Evolutionary conservation across 371 early-diverging fungal genomes (phyloP), one percentile per base, ranked within the genome.

Genomic region (Mortierella polycephala): DNA sequence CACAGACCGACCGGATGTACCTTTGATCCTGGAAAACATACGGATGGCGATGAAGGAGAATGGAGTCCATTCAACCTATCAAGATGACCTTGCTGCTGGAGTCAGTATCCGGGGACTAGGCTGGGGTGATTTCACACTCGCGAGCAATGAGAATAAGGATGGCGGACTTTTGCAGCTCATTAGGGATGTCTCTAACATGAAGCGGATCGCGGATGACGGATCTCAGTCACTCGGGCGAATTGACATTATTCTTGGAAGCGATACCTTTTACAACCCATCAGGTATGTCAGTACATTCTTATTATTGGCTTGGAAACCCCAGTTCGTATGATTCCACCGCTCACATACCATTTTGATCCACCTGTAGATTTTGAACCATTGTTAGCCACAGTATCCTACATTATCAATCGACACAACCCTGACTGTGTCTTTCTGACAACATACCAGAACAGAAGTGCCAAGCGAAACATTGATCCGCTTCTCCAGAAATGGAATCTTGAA

Each of bases 391-490:
- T 85, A 3, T 74, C 87, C 0, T 86, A 75, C 63, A 72, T 87
- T 30, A 82, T 88, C 40, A 81, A 84, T 30, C 75, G 79, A 2
- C 85, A 87, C 57, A 86, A 88, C 54, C 75, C 71, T n/a, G 59
- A 83, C 1, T 85, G 86, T 45, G 77, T 65, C 23, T 87, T 88
- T 45, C 66, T 85, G 30, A 87, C 89, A 0, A 80, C 86, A 0
- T 88, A 88, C 58, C 89, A 88, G 67, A 85, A 88, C 62, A 63
- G 89, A 62, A 88, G 87, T 51, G 79, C 89, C 20, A 88, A 88
- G 53, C 81, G 89, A 40, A 85, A 83, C 30, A 85, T 88, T 12
- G 85, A 86, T 45, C 82, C 83, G 44, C 54, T 88, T 20, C 68
- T 88, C 7, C 83, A 85, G 50, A 87, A 86, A 57, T 88, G 89